These are phyloP conservation scores for grape (Vitis vinifera) DNA, from an alignment of 164 flowering plant genomes.

Conservation along the genomic window ASM3070453v1 NC_081809.1:3953501-3954000, in stretches of 20 bases:
- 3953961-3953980: slow-evolving; percentile 98
- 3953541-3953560: slow-evolving; percentile 5
- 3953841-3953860: slow-evolving; percentile 89
- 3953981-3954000: slow-evolving; percentile 95
- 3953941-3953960: slow-evolving; percentile 97
- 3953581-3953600: slow-evolving; percentile 91
- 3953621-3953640: slow-evolving; percentile 97
- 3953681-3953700: slow-evolving; percentile 88
- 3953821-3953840: slow-evolving; percentile 46
- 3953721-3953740: slow-evolving; percentile 97
- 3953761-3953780: slow-evolving; percentile 3
- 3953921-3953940: slow-evolving; percentile 93
- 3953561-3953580: slow-evolving; percentile 25
- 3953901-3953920: slow-evolving; percentile 96
- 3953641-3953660: slow-evolving; percentile 95
- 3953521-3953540: not conserved
- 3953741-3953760: slow-evolving; percentile 83
- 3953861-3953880: slow-evolving; percentile 95
- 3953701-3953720: slow-evolving; percentile 78
- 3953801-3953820: not conserved
- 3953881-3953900: slow-evolving; percentile 97
- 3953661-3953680: slow-evolving; percentile 93
- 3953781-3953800: not conserved
- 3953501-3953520: not conserved
- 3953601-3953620: slow-evolving; percentile 91